Percentiles rank a stretch among this genome's conserved stretches.
Evolutionary conservation across 148 eudicot genomes (phyloP).

Genomic region (Linanthus parryae): DNA sequence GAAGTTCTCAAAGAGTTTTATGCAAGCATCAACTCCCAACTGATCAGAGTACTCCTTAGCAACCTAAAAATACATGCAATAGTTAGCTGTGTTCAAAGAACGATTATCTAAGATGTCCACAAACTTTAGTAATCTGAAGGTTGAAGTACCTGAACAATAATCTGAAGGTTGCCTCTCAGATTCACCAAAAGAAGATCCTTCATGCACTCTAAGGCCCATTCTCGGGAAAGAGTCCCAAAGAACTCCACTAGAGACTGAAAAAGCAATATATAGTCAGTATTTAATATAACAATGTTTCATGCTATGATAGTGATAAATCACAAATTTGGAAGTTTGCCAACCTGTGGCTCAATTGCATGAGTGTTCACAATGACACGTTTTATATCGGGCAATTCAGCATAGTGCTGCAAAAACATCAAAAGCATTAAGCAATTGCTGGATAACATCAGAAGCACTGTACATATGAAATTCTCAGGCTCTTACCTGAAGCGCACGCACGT

Average conservation of each 20-base stretch:
- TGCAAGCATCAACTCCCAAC: constrained; percentile 80
- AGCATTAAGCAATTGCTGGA: constrained; percentile 1
- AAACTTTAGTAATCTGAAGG: constrained; percentile 4
- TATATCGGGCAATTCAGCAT: constrained; percentile 75
- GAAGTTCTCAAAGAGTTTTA: constrained; percentile 93
- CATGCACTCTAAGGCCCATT: constrained; percentile 99
- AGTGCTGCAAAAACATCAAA: constrained; percentile 57
- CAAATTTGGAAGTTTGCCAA: constrained; percentile 13
- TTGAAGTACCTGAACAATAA: constrained; percentile 91
- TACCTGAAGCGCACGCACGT: constrained; percentile 91
- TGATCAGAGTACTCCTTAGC: constrained; percentile 96
- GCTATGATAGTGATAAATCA: not conserved
- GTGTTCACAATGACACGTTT: constrained; percentile 97
- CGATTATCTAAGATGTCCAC: not conserved
- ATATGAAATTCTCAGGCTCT: not conserved
- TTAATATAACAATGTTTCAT: not conserved
- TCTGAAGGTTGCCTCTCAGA: constrained; percentile 94
- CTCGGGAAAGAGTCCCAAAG: constrained; percentile 90
- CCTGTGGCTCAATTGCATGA: constrained; percentile 99
- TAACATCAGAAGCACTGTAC: not conserved
- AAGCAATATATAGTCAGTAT: constrained; percentile 9
- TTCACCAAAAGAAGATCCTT: constrained; percentile 90
- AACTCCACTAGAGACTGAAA: constrained; percentile 93
- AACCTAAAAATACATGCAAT: constrained; percentile 42
- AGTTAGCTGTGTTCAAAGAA: not conserved